Evolutionary conservation across 2,329 filamentous ascomycete species (phyloP).

Genomic region (Aspergillus persii): DNA sequence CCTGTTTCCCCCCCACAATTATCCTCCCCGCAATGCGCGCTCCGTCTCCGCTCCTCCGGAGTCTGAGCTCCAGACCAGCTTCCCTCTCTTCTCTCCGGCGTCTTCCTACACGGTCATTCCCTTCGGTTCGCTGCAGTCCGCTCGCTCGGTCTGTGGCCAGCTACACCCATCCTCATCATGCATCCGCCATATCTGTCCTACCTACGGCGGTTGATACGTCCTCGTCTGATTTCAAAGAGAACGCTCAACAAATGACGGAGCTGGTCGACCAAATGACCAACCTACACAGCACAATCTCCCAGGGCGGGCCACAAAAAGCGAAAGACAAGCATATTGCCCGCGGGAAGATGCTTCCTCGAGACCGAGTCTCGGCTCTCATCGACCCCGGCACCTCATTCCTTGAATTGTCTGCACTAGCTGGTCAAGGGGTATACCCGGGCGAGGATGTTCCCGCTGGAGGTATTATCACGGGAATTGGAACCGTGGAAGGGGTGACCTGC

Average conservation of each 20-base stretch:
- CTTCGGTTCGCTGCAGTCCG: constrained; percentile 7
- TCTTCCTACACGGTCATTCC: constrained; percentile 16
- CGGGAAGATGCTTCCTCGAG: constrained; percentile 91
- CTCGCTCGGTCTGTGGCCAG: constrained; percentile 58
- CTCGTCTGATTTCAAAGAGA: constrained; percentile 77
- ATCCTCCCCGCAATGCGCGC: constrained; percentile 35
- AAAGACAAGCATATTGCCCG: constrained; percentile 81
- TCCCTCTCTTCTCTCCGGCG: constrained; percentile 22
- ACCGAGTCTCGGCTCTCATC: constrained; percentile 81
- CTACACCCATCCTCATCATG: constrained; percentile 78
- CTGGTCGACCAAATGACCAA: constrained; percentile 66
- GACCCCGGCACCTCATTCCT: constrained; percentile 89
- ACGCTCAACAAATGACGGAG: constrained; percentile 72
- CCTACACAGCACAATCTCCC: constrained; percentile 69
- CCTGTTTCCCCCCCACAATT: constrained; percentile 7
- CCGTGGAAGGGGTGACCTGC: constrained; percentile 85
- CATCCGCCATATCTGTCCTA: constrained; percentile 76
- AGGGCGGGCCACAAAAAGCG: constrained; percentile 77
- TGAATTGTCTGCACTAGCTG: constrained; percentile 89
- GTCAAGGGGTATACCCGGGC: constrained; percentile 78
- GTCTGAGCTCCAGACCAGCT: constrained; percentile 30
- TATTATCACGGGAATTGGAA: constrained; percentile 88
- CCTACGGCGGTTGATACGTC: constrained; percentile 72
- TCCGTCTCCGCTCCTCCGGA: constrained; percentile 40
- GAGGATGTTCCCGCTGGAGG: constrained; percentile 86